Conservation (phyloP, 768 basidiomycete species). For the Lactifluus pinguis region DNA sequence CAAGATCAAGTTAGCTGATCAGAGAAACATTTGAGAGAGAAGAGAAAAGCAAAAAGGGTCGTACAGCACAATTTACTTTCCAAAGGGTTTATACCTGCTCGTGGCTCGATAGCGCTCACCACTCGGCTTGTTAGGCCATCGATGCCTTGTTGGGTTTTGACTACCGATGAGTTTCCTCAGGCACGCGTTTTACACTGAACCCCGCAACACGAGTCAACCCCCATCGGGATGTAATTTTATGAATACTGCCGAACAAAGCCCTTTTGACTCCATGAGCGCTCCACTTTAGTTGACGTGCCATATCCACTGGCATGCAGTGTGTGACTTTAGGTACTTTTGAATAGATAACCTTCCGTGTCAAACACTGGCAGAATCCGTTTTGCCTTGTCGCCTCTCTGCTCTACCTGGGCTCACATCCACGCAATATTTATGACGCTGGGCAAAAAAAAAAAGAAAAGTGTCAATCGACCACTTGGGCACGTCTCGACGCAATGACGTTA, state of each 20-base stretch:
- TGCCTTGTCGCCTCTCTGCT: background rate
- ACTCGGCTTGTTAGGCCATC: conserved; percentile 17
- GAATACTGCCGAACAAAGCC: background rate
- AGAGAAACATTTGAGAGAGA: too few relatives aligned
- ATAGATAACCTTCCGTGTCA: too few relatives aligned
- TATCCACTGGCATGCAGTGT: too few relatives aligned
- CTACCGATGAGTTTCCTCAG: conserved; percentile 11
- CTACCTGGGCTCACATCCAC: background rate
- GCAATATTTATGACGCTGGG: background rate
- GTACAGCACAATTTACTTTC: too few relatives aligned
- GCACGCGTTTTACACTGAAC: background rate
- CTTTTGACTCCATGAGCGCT: background rate
- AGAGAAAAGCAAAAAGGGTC: too few relatives aligned
- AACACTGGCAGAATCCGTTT: background rate
- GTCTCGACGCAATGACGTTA: background rate
- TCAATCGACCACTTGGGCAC: background rate
- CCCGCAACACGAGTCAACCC: background rate
- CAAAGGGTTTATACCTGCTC: too few relatives aligned
- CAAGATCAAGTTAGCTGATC: too few relatives aligned
- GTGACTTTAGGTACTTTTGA: too few relatives aligned
- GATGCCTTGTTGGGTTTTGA: background rate
- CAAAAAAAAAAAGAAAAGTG: background rate
- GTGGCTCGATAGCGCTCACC: background rate
- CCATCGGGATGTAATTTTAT: background rate
- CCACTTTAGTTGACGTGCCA: background rate